phyloP scores from a whole-genome alignment of 176 grass and related monocot genomes.

The Zoysia japonica region DNA sequence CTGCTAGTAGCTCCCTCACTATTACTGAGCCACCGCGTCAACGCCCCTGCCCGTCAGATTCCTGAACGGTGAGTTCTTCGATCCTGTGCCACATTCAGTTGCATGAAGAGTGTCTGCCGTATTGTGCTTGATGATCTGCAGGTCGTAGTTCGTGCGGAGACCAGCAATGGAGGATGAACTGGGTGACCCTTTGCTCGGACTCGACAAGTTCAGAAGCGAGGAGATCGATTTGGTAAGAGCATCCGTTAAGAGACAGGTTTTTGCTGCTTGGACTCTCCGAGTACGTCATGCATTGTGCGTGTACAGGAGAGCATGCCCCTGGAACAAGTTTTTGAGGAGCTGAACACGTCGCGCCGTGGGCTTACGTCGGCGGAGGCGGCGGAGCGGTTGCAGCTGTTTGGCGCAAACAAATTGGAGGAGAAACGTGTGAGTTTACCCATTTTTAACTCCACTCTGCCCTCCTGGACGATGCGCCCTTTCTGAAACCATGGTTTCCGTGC shows the following conservation, averaged over 20 bases:
- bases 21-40: background rate
- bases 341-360: slow-evolving; percentile 43
- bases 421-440: slow-evolving; percentile 51
- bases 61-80: slow-evolving; percentile 17
- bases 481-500: slow-evolving; percentile 8
- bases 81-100: background rate
- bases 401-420: slow-evolving; percentile 73
- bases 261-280: background rate
- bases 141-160: background rate
- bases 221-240: slow-evolving; percentile 62
- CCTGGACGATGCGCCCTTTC: background rate
- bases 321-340: slow-evolving; percentile 62
- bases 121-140: background rate
- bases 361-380: slow-evolving; percentile 62
- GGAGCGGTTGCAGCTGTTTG: slow-evolving; percentile 64
- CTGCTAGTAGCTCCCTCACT: background rate
- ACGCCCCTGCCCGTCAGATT: slow-evolving; percentile 1
- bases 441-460: background rate
- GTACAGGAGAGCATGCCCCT: slow-evolving; percentile 56
- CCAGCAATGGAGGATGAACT: slow-evolving; percentile 61
- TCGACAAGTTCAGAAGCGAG: slow-evolving; percentile 44
- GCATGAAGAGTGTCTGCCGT: background rate
- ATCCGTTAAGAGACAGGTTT: background rate
- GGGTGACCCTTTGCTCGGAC: slow-evolving; percentile 54
- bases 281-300: background rate